These are phyloP conservation scores for Isabelozyma heimii DNA, from an alignment of 805 yeast species.

Conservation along the genomic window DNA sequence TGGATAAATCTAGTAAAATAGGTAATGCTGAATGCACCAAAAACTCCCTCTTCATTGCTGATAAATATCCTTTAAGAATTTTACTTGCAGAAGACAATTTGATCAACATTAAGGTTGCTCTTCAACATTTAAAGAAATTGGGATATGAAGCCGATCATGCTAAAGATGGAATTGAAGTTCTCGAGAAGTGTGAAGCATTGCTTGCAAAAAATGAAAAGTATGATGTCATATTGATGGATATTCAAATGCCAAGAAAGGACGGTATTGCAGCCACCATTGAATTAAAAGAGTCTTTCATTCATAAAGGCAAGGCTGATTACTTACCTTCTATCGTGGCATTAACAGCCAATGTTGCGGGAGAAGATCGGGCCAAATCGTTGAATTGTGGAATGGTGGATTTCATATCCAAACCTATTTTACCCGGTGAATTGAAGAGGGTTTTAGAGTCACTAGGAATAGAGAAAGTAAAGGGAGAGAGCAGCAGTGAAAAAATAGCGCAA, in stretches of 20 bases:
- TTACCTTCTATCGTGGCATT: conserved; percentile 45
- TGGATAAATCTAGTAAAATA: conserved; percentile 1
- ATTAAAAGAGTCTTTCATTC: conserved; percentile 26
- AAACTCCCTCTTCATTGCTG: conserved; percentile 2
- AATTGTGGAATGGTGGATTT: conserved; percentile 54
- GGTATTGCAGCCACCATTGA: conserved; percentile 52
- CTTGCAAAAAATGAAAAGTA: conserved; percentile 30
- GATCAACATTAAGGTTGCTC: conserved; percentile 48
- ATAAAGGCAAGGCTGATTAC: conserved; percentile 10
- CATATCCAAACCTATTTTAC: conserved; percentile 52
- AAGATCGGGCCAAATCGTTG: conserved; percentile 46
- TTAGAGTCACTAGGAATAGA: conserved; percentile 18
- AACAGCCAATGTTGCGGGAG: conserved; percentile 54
- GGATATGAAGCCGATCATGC: conserved; percentile 54
- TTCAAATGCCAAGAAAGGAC: conserved; percentile 55
- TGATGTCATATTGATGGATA: conserved; percentile 56
- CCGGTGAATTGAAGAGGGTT: conserved; percentile 40
- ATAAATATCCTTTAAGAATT: conserved; percentile 40
- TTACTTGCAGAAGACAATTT: conserved; percentile 57
- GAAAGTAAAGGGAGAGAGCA: neutral
- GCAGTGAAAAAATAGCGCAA: neutral
- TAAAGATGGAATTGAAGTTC: conserved; percentile 47
- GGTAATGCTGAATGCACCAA: neutral
- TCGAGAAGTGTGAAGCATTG: conserved; percentile 30
- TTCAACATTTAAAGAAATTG: conserved; percentile 45